Base-by-base conservation (phyloP, 2,329 filamentous ascomycete species). In the Cercospora brassicicola region DNA sequence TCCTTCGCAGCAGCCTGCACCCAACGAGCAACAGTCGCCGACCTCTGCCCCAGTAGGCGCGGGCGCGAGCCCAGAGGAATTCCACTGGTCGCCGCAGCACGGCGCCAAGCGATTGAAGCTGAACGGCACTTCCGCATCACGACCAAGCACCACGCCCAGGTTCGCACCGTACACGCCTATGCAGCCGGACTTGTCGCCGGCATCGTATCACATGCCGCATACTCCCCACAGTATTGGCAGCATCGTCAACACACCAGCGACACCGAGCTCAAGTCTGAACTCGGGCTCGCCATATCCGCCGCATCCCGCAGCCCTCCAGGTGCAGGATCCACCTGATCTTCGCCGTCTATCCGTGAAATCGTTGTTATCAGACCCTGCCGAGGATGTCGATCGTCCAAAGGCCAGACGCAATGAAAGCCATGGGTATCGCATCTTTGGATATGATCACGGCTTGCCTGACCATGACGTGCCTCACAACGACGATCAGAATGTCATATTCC, bases 391-490 rank as follows among this genome's bases (percentile, higher is more conserved):
- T 36, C 65, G 69, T 31, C 69, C 69, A 33, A 55, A 42, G 23
- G 36, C 62, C 31, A 26, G 56, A 13, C 69, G 74, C 6, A 23
- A 56, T 1, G 69, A 73, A 23, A 73, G 68, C 61, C 65, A 70
- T 26, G 65, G 71, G 15, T 71, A 75, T 39, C 69, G 72, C 18
- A 86, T 84, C 53, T 93, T 91, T 76, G 91, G 92, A 5, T 86
- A 91, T 68, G 92, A 94, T 75, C 83, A 87, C 65, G 92, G 91
- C 0, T 83, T 88, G 68, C 85, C 85, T 9, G 91, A 94, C 78
- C 80, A 87, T 20, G 91, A 94, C 73, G 81, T 91, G 1, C 87
- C 88, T 30, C 86, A 85, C 61, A 94, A 94, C 73, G 87, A 93
- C 74, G 91, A 94, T 72, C 79, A 81, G 31, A 86, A 86, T 60